These are phyloP conservation scores for Pyrenophora teres DNA, from an alignment of 2,329 filamentous ascomycete species.

Conservation along the genomic window DNA sequence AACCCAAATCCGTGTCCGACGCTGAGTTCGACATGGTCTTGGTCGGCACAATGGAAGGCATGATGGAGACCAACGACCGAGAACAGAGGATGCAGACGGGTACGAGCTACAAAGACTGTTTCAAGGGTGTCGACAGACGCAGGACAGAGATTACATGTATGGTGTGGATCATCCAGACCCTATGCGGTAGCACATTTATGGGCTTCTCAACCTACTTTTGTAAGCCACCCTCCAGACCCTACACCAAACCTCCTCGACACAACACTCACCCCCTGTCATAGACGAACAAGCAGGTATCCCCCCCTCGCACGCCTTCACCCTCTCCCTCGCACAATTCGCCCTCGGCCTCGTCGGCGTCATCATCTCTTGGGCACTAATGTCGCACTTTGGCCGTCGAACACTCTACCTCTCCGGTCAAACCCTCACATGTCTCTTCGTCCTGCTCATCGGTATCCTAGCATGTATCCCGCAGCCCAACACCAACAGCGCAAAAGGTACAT, in stretches of 20 bases:
- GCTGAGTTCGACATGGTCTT: constrained; percentile 7
- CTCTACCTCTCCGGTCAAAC: constrained; percentile 69
- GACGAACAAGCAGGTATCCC: constrained; percentile 23
- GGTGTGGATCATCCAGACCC: constrained; percentile 51
- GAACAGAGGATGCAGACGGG: constrained; percentile 69
- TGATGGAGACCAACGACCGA: constrained; percentile 79
- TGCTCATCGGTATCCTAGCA: constrained; percentile 59
- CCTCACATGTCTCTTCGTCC: constrained; percentile 63
- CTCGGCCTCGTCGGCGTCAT: constrained; percentile 60
- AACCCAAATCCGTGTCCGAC: constrained; percentile 11
- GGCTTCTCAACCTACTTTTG: constrained; percentile 50
- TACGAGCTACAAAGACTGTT: constrained; percentile 77
- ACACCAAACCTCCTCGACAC: fast-evolving
- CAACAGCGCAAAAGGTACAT: neutral
- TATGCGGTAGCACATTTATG: constrained; percentile 27
- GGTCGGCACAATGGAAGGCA: constrained; percentile 56
- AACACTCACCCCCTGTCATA: neutral
- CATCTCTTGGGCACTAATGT: constrained; percentile 77
- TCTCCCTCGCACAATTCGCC: constrained; percentile 15
- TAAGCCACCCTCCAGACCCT: constrained; percentile 4
- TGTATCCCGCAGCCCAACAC: constrained; percentile 50
- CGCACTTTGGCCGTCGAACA: constrained; percentile 72
- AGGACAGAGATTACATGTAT: constrained; percentile 72
- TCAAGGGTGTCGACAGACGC: constrained; percentile 74
- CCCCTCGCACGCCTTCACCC: constrained; percentile 9